These are phyloP conservation scores for Pleurotus djamor DNA, from an alignment of 768 basidiomycete genomes.

Conservation along the genomic window DNA sequence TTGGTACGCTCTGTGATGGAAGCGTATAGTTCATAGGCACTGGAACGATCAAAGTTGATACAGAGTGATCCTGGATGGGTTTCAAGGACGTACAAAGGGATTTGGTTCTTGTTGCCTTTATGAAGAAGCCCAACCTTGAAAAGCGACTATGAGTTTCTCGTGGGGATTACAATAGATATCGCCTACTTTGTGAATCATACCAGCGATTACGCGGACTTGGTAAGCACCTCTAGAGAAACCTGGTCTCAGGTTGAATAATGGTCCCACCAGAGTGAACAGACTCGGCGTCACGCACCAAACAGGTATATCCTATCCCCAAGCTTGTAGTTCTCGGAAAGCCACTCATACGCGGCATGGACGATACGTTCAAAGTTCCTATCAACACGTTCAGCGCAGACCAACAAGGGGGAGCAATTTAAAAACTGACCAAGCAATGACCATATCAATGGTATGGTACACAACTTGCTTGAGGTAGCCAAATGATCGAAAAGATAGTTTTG, in stretches of 20 bases:
- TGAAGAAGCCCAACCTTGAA: slow-evolving; percentile 10
- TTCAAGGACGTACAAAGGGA: neutral
- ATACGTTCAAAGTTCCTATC: slow-evolving; percentile 24
- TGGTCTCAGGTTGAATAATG: slow-evolving; percentile 4
- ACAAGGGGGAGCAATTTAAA: neutral
- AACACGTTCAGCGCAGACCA: no score
- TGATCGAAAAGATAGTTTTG: slow-evolving; percentile 14
- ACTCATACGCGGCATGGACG: slow-evolving; percentile 21
- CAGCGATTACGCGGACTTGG: slow-evolving; percentile 26
- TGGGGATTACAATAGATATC: neutral
- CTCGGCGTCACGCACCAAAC: slow-evolving; percentile 13
- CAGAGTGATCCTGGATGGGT: neutral
- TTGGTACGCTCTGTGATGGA: no score
- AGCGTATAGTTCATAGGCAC: neutral
- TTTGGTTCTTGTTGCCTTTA: neutral
- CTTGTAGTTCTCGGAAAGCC: slow-evolving; percentile 23
- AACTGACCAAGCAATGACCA: slow-evolving; percentile 33
- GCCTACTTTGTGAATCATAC: slow-evolving; percentile 24
- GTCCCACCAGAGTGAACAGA: neutral
- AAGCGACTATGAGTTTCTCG: neutral
- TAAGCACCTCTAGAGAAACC: slow-evolving; percentile 33
- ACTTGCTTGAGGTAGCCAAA: slow-evolving; percentile 15
- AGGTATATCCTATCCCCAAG: slow-evolving; percentile 22
- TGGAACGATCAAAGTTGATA: neutral
- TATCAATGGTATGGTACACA: slow-evolving; percentile 24